A percentile compares a stretch with the other conserved stretches of the same genome.
phyloP scores from a whole-genome alignment of 2,329 filamentous ascomycete species.

The Xylaria sp. region DNA sequence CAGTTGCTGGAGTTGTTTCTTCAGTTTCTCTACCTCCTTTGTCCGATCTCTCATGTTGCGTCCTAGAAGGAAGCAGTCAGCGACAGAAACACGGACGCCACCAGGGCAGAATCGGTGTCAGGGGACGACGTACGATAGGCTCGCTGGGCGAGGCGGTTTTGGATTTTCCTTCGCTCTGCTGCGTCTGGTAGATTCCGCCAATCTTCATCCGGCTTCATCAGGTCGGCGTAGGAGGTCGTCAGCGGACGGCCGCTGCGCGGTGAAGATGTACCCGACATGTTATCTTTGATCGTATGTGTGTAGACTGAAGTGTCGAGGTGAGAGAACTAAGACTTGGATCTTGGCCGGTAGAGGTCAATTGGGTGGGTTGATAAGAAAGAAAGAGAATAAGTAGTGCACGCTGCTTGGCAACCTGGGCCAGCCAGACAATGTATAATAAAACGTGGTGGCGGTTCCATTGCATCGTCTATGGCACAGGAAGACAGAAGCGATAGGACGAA shows the following conservation, averaged over 20 bases:
- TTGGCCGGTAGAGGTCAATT: conserved; percentile 31
- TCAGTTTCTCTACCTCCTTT: conserved; percentile 49
- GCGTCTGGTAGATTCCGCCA: conserved; percentile 50
- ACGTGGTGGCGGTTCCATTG: conserved; percentile 34
- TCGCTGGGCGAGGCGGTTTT: conserved; percentile 50
- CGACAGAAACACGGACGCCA: background rate
- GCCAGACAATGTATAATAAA: conserved; percentile 35
- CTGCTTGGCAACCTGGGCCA: conserved; percentile 12
- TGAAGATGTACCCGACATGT: conserved; percentile 46
- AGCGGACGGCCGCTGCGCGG: conserved; percentile 49
- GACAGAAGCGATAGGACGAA: conserved; percentile 30
- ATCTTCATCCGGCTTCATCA: conserved; percentile 51
- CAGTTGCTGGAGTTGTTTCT: conserved; percentile 49
- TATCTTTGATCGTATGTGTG: conserved; percentile 13
- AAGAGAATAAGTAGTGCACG: conserved; percentile 13
- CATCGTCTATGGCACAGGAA: conserved; percentile 30
- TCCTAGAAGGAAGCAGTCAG: conserved; percentile 38
- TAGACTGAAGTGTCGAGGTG: conserved; percentile 5
- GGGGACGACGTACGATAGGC: conserved; percentile 47
- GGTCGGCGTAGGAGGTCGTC: conserved; percentile 49
- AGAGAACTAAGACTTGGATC: conserved; percentile 22
- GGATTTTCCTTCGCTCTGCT: conserved; percentile 50
- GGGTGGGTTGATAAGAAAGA: conserved; percentile 2
- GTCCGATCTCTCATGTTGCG: conserved; percentile 50
- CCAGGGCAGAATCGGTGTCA: background rate